phyloP scores from a whole-genome alignment of 768 basidiomycete species.

The Amyloporia xantha region DNA sequence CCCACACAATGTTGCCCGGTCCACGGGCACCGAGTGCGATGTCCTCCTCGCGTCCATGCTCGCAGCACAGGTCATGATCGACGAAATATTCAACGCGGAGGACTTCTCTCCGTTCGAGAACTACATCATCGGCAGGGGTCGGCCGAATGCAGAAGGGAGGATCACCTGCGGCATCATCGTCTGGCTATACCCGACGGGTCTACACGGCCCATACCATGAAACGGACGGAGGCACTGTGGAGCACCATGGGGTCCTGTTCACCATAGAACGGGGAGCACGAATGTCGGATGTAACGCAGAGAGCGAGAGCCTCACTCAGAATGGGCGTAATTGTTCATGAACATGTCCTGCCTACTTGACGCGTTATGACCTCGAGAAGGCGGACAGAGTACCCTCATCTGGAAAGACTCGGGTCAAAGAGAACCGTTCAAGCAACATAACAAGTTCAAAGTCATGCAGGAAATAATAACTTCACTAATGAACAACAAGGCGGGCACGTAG shows the following conservation, averaged over 20 bases:
- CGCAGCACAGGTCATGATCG: not conserved
- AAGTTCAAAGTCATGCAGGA: no score
- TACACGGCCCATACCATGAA: conserved; percentile 8
- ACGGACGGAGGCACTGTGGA: conserved; percentile 8
- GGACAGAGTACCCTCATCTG: no score
- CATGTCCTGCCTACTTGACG: no score
- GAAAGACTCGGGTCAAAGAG: no score
- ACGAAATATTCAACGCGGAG: conserved; percentile 9
- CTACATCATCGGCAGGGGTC: not conserved
- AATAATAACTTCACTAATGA: not conserved
- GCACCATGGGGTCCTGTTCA: conserved; percentile 11
- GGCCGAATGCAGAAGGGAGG: not conserved
- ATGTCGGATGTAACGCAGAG: not conserved
- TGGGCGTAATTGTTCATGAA: not conserved
- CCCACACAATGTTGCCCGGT: not conserved
- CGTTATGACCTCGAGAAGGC: no score
- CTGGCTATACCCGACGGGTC: conserved; percentile 12
- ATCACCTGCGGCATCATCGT: conserved; percentile 4
- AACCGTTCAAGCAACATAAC: no score
- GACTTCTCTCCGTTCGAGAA: conserved; percentile 4
- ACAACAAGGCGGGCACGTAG: not conserved
- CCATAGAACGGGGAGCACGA: conserved; percentile 6
- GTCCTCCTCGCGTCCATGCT: conserved; percentile 1
- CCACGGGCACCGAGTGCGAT: not conserved
- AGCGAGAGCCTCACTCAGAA: not conserved